These are phyloP conservation scores for Pseudogymnoascus sp. DNA, from an alignment of 2,329 filamentous ascomycete genomes.

Conservation along the genomic window DNA sequence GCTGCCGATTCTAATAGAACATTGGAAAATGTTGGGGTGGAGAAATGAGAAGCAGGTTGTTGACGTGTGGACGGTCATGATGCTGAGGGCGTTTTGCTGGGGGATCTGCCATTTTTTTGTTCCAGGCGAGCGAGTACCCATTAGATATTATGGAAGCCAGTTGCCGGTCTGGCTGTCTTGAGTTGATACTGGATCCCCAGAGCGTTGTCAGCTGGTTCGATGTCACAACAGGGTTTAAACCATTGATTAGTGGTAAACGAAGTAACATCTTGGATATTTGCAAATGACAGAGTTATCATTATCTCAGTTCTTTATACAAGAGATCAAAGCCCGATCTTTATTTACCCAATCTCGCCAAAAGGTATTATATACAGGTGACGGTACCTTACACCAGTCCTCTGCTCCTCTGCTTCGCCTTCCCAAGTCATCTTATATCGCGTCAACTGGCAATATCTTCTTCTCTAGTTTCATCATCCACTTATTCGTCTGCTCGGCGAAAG, in stretches of 20 bases:
- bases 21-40: constrained; percentile 16
- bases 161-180: constrained; percentile 17
- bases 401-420: neutral
- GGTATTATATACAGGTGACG: constrained; percentile 5
- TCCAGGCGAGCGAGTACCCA: constrained; percentile 18
- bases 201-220: neutral
- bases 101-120: constrained; percentile 21
- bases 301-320: constrained; percentile 5
- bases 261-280: neutral
- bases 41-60: constrained; percentile 16
- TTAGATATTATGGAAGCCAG: constrained; percentile 20
- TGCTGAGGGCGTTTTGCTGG: constrained; percentile 22
- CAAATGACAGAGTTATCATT: neutral
- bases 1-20: constrained; percentile 15
- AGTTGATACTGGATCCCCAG: neutral
- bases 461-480: constrained; percentile 81
- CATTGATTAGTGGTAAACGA: neutral
- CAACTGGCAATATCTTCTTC: constrained; percentile 40
- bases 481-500: constrained; percentile 92
- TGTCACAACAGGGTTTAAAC: neutral
- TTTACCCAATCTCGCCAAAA: neutral
- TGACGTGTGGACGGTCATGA: constrained; percentile 21
- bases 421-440: neutral
- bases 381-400: constrained; percentile 5
- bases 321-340: neutral